phyloP scores from a whole-genome alignment of 2,329 filamentous ascomycete genomes.

The Aspergillus pseudotamarii region DNA sequence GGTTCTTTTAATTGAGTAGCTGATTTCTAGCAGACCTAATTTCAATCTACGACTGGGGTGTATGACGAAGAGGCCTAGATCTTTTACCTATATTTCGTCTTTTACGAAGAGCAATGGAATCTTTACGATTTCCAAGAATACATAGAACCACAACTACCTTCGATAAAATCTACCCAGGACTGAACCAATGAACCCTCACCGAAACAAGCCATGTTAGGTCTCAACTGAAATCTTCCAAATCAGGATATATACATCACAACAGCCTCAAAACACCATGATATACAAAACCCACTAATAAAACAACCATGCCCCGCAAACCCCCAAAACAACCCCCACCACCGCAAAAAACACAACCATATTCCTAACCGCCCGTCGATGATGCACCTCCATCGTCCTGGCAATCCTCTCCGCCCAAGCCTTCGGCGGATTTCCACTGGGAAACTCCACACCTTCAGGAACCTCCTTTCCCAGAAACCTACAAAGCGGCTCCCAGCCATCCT shows the following conservation, averaged over 20 bases:
- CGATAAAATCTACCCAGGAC: too few relatives aligned
- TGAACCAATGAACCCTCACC: background rate
- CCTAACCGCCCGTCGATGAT: constrained; percentile 18
- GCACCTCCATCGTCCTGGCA: constrained; percentile 15
- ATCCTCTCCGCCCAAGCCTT: constrained; percentile 23
- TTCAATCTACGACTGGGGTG: background rate
- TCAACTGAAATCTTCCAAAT: background rate
- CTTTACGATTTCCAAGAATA: background rate
- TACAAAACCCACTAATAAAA: background rate
- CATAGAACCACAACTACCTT: too few relatives aligned
- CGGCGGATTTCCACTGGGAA: constrained; percentile 16
- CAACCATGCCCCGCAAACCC: background rate
- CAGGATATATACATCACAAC: background rate
- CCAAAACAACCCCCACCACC: background rate
- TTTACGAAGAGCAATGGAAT: background rate
- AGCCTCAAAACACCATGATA: background rate
- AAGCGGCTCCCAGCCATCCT: constrained; percentile 34
- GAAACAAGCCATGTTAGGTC: background rate
- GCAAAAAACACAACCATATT: constrained; percentile 19
- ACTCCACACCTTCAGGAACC: constrained; percentile 2
- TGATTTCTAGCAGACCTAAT: background rate
- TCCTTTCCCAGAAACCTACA: constrained; percentile 14
- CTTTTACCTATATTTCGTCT: background rate
- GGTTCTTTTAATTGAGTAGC: background rate
- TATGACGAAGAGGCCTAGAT: background rate